Evolutionary conservation across 805 yeast species (phyloP), one percentile per base, ranked within the genome.

Genomic region (Pichia californica): DNA sequence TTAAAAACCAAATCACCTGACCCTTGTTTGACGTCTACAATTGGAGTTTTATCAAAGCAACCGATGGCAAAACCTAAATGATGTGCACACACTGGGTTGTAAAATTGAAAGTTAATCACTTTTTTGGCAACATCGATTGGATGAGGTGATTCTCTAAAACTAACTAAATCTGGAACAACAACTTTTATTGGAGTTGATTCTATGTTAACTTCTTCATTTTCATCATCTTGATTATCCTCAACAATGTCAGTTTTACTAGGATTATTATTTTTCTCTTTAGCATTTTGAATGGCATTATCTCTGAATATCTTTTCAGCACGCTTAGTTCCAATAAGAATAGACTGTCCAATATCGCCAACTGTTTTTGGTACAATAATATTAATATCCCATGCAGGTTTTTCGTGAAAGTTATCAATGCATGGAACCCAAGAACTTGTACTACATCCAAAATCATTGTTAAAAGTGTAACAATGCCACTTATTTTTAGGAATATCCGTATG

Each of bases 401-500:
- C 96, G 76, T 89, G 83, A 27, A 88, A 61, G 36, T 83, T 85
- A 51, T 93, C 97, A 6, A 93, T 73, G 58, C 99, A 93, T 0
- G 99, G 99, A 38, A 93, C 84, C 99, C 99, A 93, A n/a, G 88
- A 83, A 2, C 96, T 86, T 0, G 98, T 85, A 14, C 93, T 77
- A 4, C 83, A 72, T 15, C 88, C 87, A 36, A 81, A 63, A 25
- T 87, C 88, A 5, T 86, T 72, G 56, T 91, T 89, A 2, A 77
- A 70, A 0, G 98, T 91, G 61, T 84, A 88, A 2, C 87, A 94
- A 55, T 83, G 93, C 95, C 96, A 88, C 37, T 66, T 63, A 29
- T 67, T 61, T 41, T 59, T 60, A 15, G 70, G 63, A 45, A 70
- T 59, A 49, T 70, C 68, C 2, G 80, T 67, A 37, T 72, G 68